Evolutionary conservation across 352 stramenopile genomes (phyloP).

Genomic region (Globisporangium radiosum): DNA sequence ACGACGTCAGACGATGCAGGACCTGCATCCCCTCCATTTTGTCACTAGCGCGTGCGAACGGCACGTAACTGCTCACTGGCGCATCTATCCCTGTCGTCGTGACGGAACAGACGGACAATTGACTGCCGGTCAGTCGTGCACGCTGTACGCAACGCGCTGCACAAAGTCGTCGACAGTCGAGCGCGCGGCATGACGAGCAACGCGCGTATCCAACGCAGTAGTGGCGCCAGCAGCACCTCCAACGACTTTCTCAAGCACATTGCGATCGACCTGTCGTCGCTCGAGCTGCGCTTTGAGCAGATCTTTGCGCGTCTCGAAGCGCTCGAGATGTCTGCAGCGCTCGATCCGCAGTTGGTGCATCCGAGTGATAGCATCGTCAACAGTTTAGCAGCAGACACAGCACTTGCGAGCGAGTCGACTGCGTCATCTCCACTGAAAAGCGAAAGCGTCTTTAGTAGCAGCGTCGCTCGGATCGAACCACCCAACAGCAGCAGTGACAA

Average conservation of each 20-base stretch:
- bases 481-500: background rate
- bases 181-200: no score
- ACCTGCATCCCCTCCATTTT: no score
- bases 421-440: background rate
- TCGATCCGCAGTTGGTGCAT: no score
- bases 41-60: no score
- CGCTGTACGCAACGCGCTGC: no score
- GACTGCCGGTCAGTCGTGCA: no score
- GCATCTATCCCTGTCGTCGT: no score
- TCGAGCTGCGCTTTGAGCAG: slow-evolving; percentile 46
- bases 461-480: background rate
- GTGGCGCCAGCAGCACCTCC: background rate
- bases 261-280: slow-evolving; percentile 34
- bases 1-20: no score
- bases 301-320: slow-evolving; percentile 37
- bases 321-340: slow-evolving; percentile 19
- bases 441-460: background rate
- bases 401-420: background rate
- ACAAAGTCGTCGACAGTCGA: no score
- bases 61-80: no score
- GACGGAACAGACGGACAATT: no score
- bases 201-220: background rate
- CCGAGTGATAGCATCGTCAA: background rate
- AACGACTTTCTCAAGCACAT: slow-evolving; percentile 43
- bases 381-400: background rate